Conservation (phyloP, 306 rosid species). For the Parietaria judaica region DNA sequence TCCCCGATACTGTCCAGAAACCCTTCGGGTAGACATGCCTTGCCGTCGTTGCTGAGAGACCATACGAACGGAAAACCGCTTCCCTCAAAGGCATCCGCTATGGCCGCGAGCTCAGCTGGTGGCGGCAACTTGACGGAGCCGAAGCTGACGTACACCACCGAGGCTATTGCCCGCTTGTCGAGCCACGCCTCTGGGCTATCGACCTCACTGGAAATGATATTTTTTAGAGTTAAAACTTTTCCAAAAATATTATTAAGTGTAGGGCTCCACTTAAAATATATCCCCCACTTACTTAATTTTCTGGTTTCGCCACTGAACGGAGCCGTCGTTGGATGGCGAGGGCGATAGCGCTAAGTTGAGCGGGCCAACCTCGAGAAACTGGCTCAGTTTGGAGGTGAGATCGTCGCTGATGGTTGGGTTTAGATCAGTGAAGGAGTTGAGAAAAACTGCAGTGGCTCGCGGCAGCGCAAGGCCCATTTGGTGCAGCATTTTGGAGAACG, state of each 20-base stretch:
- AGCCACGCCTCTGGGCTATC: conserved; percentile 45
- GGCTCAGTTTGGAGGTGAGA: conserved; percentile 24
- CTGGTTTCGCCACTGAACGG: no score
- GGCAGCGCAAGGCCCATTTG: conserved; percentile 56
- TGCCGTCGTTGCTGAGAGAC: conserved; percentile 39
- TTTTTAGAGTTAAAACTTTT: no score
- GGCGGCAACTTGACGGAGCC: conserved; percentile 39
- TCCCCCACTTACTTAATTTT: no score
- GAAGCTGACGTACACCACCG: conserved; percentile 50
- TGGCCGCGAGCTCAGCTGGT: conserved; percentile 37
- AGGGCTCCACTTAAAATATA: no score
- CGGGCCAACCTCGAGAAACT: conserved; percentile 54
- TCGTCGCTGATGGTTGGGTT: conserved; percentile 15
- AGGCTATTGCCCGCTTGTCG: conserved; percentile 17
- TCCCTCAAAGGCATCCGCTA: conserved; percentile 47
- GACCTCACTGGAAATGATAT: no score
- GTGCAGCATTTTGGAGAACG: conserved; percentile 31
- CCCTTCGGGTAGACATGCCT: neutral
- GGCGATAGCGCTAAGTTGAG: conserved; percentile 19
- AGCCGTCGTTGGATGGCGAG: conserved; percentile 5
- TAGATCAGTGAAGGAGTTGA: conserved; percentile 48
- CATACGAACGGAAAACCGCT: conserved; percentile 40
- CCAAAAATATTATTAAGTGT: no score
- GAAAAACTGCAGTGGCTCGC: conserved; percentile 41
- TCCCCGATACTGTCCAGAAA: neutral